Base-by-base conservation (phyloP, 2,329 filamentous ascomycete genomes). In the Aquanectria penicillioides region DNA sequence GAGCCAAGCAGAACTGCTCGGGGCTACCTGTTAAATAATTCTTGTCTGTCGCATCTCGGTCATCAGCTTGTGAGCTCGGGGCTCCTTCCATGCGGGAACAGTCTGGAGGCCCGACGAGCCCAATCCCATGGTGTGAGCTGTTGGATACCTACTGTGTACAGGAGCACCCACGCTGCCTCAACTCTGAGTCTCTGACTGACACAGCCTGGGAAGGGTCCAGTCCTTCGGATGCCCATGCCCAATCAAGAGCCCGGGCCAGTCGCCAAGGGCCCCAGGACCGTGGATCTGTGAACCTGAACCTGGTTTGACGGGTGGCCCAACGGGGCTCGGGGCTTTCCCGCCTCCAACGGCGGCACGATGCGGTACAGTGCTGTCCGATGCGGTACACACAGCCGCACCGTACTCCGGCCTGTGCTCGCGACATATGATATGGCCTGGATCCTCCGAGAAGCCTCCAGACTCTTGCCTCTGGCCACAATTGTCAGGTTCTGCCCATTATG, bases 271-370 rank as follows among this genome's bases (percentile, higher is more conserved):
- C 28, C 41, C 41, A 46, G 41, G n/a, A 28, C 33, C 38, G 38
- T 46, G 31, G 50, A 47, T 54, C 50, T 54, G 41, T 36, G 31
- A 46, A 38, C 40, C 40, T 47, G 50, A 54, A 54, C 41, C 50
- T 47, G 50, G 50, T 26, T 54, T 54, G 50, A 47, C 50, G 50
- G 50, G 41, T 46, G 49, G 49, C 23, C 38, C 17, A 48, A 46
- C 43, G 36, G 41, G 43, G 43, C 31, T 37, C 34, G 36, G 52
- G 44, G 36, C 40, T 25, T 18, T 23, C 44, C 31, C 18, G 31
- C 18, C 34, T 13, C 12, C 28, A 33, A 22, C 34, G 34, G 28
- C 41, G 28, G 28, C 41, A 31, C 41, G 28, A 46, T 26, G 29
- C 41, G 41, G 41, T 31, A 46, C 41, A 46, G 22, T 18, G 37